Evolutionary conservation across 768 basidiomycete species (phyloP).

Genomic region (Pleurotus tuoliensis): DNA sequence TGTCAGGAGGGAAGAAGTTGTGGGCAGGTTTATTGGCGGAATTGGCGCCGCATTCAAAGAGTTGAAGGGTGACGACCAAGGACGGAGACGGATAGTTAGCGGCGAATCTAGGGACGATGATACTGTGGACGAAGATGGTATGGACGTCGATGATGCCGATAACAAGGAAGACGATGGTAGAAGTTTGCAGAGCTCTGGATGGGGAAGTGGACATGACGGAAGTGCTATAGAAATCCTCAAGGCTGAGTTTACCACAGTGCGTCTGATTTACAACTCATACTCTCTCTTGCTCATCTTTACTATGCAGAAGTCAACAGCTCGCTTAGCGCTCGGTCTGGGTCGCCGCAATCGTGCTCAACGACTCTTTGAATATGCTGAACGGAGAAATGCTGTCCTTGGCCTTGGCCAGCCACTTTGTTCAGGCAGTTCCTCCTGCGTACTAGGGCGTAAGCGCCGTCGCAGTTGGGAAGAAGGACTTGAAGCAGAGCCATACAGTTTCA

Average conservation of each 20-base stretch:
- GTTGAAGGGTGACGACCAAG: conserved; percentile 18
- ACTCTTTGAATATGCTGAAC: conserved; percentile 60
- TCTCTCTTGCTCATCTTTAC: not conserved
- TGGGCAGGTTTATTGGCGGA: conserved; percentile 47
- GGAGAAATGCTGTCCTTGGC: conserved; percentile 47
- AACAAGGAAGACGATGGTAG: conserved; percentile 54
- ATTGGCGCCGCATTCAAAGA: conserved; percentile 30
- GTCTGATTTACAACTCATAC: conserved; percentile 17
- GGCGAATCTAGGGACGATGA: conserved; percentile 21
- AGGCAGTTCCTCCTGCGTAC: conserved; percentile 26
- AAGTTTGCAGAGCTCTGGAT: conserved; percentile 59
- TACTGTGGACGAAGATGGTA: conserved; percentile 26
- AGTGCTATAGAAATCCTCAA: conserved; percentile 69
- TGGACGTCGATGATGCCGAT: conserved; percentile 15
- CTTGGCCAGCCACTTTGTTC: conserved; percentile 20
- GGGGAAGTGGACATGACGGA: conserved; percentile 80
- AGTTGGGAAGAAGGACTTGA: conserved; percentile 24
- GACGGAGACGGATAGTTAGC: conserved; percentile 15
- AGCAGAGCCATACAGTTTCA: conserved; percentile 15
- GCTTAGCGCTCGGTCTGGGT: conserved; percentile 46
- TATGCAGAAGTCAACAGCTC: conserved; percentile 47
- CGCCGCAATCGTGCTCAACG: conserved; percentile 63
- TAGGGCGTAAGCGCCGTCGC: conserved; percentile 40
- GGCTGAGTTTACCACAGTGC: conserved; percentile 61
- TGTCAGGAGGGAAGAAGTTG: conserved; percentile 34